phyloP scores from a whole-genome alignment of 2,329 filamentous ascomycete genomes.

The Fusarium phyllophilum region DNA sequence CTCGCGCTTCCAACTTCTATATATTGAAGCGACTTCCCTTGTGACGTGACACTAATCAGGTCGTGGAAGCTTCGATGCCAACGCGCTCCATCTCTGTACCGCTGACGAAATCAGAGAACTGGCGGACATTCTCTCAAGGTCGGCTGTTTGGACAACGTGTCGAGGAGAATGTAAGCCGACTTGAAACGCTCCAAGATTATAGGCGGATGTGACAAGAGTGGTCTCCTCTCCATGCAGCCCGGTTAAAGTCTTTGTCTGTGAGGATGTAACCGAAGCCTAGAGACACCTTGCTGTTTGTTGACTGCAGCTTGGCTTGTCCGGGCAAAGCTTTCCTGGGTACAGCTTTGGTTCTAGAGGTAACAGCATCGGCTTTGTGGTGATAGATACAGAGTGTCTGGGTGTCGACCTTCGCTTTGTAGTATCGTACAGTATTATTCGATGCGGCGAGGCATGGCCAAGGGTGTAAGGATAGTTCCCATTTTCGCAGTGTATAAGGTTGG shows the following conservation, averaged over 20 bases:
- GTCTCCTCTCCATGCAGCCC: not conserved
- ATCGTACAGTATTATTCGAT: not conserved
- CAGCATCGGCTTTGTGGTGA: not conserved
- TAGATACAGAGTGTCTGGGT: not conserved
- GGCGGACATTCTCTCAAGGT: fast-evolving
- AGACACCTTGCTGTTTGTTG: not conserved
- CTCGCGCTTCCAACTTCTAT: not conserved
- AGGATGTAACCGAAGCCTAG: not conserved
- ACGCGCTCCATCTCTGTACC: not conserved
- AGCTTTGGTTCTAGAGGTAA: not conserved
- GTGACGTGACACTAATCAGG: not conserved
- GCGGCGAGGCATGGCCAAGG: not conserved
- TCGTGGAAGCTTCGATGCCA: not conserved
- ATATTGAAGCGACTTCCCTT: not conserved
- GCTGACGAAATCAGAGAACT: not conserved
- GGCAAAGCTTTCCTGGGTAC: not conserved
- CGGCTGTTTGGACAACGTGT: not conserved
- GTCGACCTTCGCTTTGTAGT: not conserved
- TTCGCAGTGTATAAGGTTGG: not conserved
- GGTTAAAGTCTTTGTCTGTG: not conserved
- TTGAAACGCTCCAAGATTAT: fast-evolving
- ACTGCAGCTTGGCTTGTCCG: not conserved
- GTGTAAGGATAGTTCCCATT: not conserved
- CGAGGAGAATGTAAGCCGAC: too few species aligned
- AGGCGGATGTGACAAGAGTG: not conserved